Evolutionary conservation across 306 rosid genomes (phyloP).

Genomic region (Cucurbita ficifolia): DNA sequence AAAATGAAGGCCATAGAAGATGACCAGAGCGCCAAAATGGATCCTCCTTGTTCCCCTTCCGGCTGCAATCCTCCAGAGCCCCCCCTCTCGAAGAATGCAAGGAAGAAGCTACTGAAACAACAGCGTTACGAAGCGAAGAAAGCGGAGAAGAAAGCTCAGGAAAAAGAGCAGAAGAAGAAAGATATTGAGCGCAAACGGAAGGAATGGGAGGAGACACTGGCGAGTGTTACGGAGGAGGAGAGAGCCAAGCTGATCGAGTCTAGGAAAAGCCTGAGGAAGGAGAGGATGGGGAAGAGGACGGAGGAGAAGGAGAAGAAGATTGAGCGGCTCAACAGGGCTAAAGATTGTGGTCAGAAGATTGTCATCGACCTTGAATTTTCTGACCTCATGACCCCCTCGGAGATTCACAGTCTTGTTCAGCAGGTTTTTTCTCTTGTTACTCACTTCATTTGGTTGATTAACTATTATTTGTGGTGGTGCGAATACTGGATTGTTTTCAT

Average conservation of each 20-base stretch:
- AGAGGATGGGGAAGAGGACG: constrained; percentile 61
- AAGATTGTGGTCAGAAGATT: constrained; percentile 52
- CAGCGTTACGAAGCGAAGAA: constrained; percentile 61
- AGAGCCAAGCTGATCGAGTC: constrained; percentile 48
- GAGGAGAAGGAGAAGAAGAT: constrained; percentile 42
- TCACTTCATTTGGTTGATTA: neutral
- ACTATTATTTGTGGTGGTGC: neutral
- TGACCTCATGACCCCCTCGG: constrained; percentile 58
- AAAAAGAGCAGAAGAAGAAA: constrained; percentile 46
- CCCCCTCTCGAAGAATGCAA: constrained; percentile 48
- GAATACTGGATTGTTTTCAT: neutral
- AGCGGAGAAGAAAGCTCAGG: constrained; percentile 66
- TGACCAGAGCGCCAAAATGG: constrained; percentile 3
- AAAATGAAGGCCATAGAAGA: constrained; percentile 17
- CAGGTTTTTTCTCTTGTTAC: constrained; percentile 31
- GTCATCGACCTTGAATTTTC: constrained; percentile 65
- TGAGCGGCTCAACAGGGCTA: constrained; percentile 39
- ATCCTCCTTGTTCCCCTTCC: neutral
- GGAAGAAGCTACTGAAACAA: constrained; percentile 61
- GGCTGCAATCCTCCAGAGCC: neutral
- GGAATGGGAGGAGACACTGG: constrained; percentile 72
- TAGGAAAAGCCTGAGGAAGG: constrained; percentile 46
- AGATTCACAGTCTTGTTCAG: constrained; percentile 74
- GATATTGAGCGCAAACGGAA: constrained; percentile 53
- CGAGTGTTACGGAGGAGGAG: constrained; percentile 44